These are phyloP conservation scores for Boechera divaricarpa DNA, from an alignment of 345 rosid species.

Conservation along the genomic window DNA sequence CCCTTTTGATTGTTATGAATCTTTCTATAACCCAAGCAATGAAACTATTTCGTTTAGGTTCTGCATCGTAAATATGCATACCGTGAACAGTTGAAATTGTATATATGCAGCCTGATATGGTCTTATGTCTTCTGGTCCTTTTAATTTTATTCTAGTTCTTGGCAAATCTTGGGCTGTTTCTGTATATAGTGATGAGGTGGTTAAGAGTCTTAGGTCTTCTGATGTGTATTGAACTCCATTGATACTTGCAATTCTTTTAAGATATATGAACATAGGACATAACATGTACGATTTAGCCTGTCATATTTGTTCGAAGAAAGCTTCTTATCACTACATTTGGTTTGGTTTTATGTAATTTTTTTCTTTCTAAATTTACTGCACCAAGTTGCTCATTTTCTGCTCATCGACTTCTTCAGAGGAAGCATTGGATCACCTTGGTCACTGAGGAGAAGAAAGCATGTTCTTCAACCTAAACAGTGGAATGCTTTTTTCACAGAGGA, in stretches of 20 bases:
- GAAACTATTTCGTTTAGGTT: background rate
- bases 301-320: conserved; percentile 8
- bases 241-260: background rate
- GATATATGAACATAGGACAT: conserved; percentile 2
- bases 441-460: conserved; percentile 80
- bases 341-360: background rate
- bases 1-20: background rate
- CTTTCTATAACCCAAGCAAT: background rate
- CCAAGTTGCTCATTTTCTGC: conserved; percentile 25
- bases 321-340: background rate
- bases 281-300: conserved; percentile 21
- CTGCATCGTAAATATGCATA: background rate
- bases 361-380: conserved; percentile 26
- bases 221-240: background rate
- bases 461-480: conserved; percentile 83
- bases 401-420: conserved; percentile 56
- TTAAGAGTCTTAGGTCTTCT: conserved; percentile 1
- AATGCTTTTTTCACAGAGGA: conserved; percentile 67
- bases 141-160: background rate
- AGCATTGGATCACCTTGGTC: conserved; percentile 93
- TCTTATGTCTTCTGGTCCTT: conserved; percentile 10
- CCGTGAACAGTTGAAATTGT: background rate
- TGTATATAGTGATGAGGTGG: conserved; percentile 4
- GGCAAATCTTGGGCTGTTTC: background rate
- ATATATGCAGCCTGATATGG: background rate